Base-by-base conservation (phyloP, 2,329 filamentous ascomycete genomes). In the Ceratocystis ficicola region DNA sequence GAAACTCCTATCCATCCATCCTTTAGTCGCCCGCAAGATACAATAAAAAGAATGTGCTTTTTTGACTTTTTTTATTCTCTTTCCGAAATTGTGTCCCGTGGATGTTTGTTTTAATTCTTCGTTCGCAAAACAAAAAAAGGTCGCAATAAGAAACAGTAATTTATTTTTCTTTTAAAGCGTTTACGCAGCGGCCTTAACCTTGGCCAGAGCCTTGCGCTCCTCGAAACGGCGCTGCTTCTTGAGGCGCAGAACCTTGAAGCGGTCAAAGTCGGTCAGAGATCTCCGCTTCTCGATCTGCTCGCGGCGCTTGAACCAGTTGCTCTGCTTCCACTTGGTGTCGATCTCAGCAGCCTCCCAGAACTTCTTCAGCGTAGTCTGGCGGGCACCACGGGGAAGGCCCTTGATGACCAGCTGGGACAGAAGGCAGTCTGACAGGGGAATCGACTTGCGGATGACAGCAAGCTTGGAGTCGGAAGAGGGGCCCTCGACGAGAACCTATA, bases 201-300 rank as follows among this genome's bases (percentile, higher is more conserved):
- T 95, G 77, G 91, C 90, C 77, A 95, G 84, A 75, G 90, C 87
- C 88, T 96, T 97, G 82, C 88, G 88, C 81, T 96, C 88, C 85
- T 96, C 92, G 82, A 95, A 97, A 78, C 92, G 89, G 79, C 92
- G 90, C 88, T 96, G 92, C 87, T 99, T 99, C 88, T 93, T 95
- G 81, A 97, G 84, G 80, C 93, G 88, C 86, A 97, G 84, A 75
- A 97, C 94, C 89, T 99, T 96, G 90, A 97, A 99, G 79, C 94
- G 88, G 84, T 99, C 94, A 77, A 99, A 99, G 85, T 99, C 94
- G 80, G 87, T 95, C 72, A 99, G 84, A 75, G 86, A 85, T 82
- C 88, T 88, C 84, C 94, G 89, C 82, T 90, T 88, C 80, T 89
- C 84, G 74, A 85, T 84, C 81, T 90, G 88, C 73, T 86, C 86